These are phyloP conservation scores for Claviceps quebecensis DNA, from an alignment of 2,329 filamentous ascomycete genomes.

Conservation along the genomic window DNA sequence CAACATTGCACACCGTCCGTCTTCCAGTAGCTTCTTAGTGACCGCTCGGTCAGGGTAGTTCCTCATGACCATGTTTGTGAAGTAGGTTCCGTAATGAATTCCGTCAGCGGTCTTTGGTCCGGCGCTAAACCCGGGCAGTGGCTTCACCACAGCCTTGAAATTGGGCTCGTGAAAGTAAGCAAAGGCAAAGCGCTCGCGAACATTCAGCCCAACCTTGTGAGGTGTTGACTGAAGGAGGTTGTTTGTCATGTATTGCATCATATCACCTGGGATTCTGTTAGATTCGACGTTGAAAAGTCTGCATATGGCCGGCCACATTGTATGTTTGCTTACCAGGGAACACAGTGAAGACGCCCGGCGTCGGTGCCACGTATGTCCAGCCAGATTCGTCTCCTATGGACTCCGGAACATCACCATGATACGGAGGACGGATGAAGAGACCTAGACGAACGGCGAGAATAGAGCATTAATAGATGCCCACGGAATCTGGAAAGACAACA, in stretches of 20 bases:
- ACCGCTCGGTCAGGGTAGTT: conserved; percentile 34
- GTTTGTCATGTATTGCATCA: conserved; percentile 37
- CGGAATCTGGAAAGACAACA: not conserved
- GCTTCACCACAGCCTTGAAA: conserved; percentile 30
- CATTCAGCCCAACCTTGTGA: conserved; percentile 37
- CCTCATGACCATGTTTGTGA: conserved; percentile 36
- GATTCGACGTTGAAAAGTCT: not conserved
- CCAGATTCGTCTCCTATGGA: conserved; percentile 28
- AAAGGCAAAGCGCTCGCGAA: conserved; percentile 27
- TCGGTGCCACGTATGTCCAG: conserved; percentile 34
- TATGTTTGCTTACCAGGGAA: conserved; percentile 25
- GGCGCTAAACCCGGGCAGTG: conserved; percentile 24
- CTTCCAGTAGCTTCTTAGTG: conserved; percentile 21
- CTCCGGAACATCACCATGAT: conserved; percentile 24
- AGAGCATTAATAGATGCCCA: not conserved
- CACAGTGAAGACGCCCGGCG: conserved; percentile 30
- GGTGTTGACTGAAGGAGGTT: conserved; percentile 31
- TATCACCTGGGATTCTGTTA: conserved; percentile 24
- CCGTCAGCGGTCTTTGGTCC: conserved; percentile 20
- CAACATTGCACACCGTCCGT: conserved; percentile 15
- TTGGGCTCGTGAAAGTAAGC: conserved; percentile 39
- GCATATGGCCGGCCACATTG: not conserved
- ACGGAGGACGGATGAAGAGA: conserved; percentile 31
- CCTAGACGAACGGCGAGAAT: conserved; percentile 15
- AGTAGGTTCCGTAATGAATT: conserved; percentile 37